Evolutionary conservation across 2,329 filamentous ascomycete species (phyloP), one percentile per base, ranked within the genome.

Genomic region (Fusarium sp.): DNA sequence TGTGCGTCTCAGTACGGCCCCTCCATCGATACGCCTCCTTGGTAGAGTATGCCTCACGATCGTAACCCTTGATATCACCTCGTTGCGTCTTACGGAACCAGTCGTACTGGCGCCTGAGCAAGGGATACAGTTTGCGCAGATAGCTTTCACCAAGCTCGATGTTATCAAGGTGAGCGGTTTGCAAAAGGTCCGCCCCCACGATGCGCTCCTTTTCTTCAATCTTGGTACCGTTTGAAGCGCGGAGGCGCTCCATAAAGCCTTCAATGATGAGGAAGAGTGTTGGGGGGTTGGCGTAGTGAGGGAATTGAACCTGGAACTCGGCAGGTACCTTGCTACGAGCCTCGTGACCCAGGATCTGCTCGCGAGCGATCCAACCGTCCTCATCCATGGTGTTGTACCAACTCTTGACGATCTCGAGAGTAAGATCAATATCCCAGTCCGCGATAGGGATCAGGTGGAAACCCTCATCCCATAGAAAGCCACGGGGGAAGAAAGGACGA

Each of bases 361-460:
- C 95, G 47, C 95, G 89, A 4, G 89, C 92, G 72, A 99, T 98
- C 95, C 95, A 99, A 49, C 95, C 95, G 73, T 98, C 93, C 14
- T 95, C 90, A 66, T 99, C 95, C 85, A 98, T 97, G 15, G 96
- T 85, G 63, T 89, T 92, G 79, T 96, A 96, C 95, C 95, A 99
- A 76, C 92, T 97, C 78, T 90, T 91, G 61, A 98, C 85, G 64
- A 99, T 92, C 62, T 97, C 92, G 27, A 90, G 79, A 4, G 91
- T 88, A 47, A 98, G 83, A 71, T 97, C 93, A 48, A 93, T 86
- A 73, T 99, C 95, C 91, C 93, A 99, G 65, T 99, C 94, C 17
- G 92, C 84, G 49, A 99, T 88, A 2, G 93, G 93, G 43, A 97
- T 80, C 32, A 99, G 81, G 71, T 99, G 95, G 77, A 98, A 99